Conservation (phyloP, 192 early-diverging fungal genomes). For the Backusella australiensis region DNA sequence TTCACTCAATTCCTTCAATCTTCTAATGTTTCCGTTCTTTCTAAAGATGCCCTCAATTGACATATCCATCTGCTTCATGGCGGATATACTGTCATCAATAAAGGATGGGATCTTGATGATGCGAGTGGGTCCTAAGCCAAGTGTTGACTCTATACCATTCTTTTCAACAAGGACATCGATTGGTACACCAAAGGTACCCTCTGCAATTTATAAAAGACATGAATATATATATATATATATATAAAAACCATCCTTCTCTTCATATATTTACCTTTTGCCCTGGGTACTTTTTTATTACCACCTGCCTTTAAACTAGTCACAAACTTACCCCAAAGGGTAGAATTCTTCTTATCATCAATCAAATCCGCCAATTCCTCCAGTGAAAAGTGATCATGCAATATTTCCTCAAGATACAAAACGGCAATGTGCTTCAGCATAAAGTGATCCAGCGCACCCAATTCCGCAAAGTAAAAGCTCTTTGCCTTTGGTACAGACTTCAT, state of each 20-base stretch:
- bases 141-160: constrained; percentile 79
- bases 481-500: constrained; percentile 18
- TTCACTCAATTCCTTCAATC: constrained; percentile 86
- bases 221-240: not conserved
- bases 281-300: constrained; percentile 37
- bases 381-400: constrained; percentile 67
- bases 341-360: constrained; percentile 74
- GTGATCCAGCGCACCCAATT: constrained; percentile 73
- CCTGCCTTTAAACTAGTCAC: constrained; percentile 65
- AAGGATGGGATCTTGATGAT: constrained; percentile 83
- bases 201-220: constrained; percentile 18
- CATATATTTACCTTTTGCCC: constrained; percentile 50
- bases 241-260: not conserved
- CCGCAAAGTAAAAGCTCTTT: constrained; percentile 48
- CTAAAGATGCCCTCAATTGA: constrained; percentile 95
- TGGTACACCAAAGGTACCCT: constrained; percentile 90
- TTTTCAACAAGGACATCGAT: constrained; percentile 82
- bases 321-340: constrained; percentile 73
- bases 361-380: constrained; percentile 80
- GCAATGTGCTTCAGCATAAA: constrained; percentile 86
- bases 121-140: constrained; percentile 61
- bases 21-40: constrained; percentile 96
- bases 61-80: constrained; percentile 79
- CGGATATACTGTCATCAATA: constrained; percentile 77
- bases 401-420: constrained; percentile 69